Evolutionary conservation across 1,284 basidiomycete genomes (phyloP).

Genomic region (Cystobasidiaceae sp.): DNA sequence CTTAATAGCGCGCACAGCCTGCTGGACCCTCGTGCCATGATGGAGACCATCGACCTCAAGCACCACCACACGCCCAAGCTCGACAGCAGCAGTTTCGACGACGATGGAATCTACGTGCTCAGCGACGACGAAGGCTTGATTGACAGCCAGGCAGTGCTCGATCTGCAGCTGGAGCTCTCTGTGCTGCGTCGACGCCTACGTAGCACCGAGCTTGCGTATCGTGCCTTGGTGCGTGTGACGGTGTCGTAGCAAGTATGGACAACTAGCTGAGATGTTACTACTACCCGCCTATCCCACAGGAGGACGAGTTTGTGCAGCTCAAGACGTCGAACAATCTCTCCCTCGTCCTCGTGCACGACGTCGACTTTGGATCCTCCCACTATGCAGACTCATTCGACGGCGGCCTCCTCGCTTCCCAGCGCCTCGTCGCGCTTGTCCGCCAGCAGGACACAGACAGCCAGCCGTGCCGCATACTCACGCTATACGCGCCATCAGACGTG

Average conservation of each 20-base stretch:
- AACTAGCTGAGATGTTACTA: too few relatives aligned
- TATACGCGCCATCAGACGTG: too few relatives aligned
- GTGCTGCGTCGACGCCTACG: slow-evolving; percentile 8
- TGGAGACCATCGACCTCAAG: slow-evolving; percentile 1
- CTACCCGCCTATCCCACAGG: slow-evolving; percentile 2
- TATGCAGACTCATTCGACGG: slow-evolving; percentile 7
- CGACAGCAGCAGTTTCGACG: slow-evolving; percentile 1
- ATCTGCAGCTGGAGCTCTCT: slow-evolving; percentile 22
- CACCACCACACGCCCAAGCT: too few relatives aligned
- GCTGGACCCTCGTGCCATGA: neutral
- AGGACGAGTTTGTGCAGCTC: slow-evolving; percentile 19
- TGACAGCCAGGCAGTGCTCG: slow-evolving; percentile 17
- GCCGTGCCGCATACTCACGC: neutral
- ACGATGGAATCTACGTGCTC: slow-evolving; percentile 23
- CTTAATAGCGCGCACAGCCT: too few relatives aligned
- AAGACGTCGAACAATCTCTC: slow-evolving; percentile 4
- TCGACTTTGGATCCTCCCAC: neutral
- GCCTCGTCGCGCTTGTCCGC: neutral
- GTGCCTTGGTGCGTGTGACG: slow-evolving; percentile 3
- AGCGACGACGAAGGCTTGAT: slow-evolving; percentile 9
- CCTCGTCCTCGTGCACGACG: slow-evolving; percentile 12
- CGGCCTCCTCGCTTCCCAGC: neutral
- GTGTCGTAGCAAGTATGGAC: neutral
- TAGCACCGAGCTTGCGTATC: slow-evolving; percentile 14
- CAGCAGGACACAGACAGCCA: too few relatives aligned